Conservation (phyloP, 352 stramenopile species). For the Pythium grandisporangium region DNA sequence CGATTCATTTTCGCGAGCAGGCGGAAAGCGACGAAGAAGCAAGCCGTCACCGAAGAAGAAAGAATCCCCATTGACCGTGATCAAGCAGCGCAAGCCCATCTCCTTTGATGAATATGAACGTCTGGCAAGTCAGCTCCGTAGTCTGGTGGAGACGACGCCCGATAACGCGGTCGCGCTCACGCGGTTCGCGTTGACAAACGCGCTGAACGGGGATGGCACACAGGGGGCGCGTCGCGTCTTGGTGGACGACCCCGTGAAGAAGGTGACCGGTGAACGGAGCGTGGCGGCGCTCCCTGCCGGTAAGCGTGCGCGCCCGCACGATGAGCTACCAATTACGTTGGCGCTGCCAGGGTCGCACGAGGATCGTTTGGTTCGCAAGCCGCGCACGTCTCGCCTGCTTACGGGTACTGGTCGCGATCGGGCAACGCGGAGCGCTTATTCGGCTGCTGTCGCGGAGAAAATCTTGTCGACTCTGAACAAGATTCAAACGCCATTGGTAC, state of each 20-base stretch:
- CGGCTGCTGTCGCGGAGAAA: conserved; percentile 63
- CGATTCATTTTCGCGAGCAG: background rate
- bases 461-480: conserved; percentile 78
- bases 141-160: conserved; percentile 53
- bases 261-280: conserved; percentile 10
- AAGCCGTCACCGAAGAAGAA: conserved; percentile 12
- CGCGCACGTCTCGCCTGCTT: conserved; percentile 59
- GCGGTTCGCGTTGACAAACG: conserved; percentile 34
- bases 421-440: conserved; percentile 55
- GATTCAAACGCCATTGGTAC: conserved; percentile 67
- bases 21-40: conserved; percentile 7
- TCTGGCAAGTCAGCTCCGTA: conserved; percentile 48
- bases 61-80: conserved; percentile 37
- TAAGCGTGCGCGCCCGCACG: conserved; percentile 31
- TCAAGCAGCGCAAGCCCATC: conserved; percentile 75
- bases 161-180: conserved; percentile 49
- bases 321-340: conserved; percentile 18
- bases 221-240: background rate
- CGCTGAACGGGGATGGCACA: conserved; percentile 8
- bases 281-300: conserved; percentile 20
- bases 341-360: conserved; percentile 19
- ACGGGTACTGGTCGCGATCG: conserved; percentile 56
- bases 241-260: conserved; percentile 1
- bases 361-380: conserved; percentile 43
- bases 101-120: conserved; percentile 69